phyloP scores from a whole-genome alignment of 2,329 filamentous ascomycete species.

The Fusarium caatingaense region DNA sequence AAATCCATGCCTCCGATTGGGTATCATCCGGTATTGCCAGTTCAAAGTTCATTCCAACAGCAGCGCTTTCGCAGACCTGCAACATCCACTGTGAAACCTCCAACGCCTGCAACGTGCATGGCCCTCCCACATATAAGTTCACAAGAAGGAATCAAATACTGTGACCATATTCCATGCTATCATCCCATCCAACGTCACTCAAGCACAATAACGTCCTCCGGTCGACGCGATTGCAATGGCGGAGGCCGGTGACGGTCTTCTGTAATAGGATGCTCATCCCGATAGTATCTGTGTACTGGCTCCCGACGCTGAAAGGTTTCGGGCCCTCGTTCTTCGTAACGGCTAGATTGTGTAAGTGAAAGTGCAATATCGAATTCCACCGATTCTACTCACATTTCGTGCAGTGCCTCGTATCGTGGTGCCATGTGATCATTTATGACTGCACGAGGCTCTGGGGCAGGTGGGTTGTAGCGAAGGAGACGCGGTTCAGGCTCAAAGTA shows the following conservation, averaged over 20 bases:
- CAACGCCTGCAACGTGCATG: conserved; percentile 26
- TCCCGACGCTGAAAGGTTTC: conserved; percentile 20
- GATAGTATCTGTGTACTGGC: conserved; percentile 33
- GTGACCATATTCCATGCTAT: neutral
- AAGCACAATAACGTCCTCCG: conserved; percentile 49
- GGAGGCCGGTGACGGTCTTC: conserved; percentile 33
- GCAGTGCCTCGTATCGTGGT: conserved; percentile 33
- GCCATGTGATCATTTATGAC: conserved; percentile 19
- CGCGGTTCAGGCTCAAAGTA: conserved; percentile 16
- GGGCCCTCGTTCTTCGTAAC: conserved; percentile 19
- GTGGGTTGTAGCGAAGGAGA: conserved; percentile 15
- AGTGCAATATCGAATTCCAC: neutral
- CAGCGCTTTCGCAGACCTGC: conserved; percentile 11
- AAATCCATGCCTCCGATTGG: conserved; percentile 31
- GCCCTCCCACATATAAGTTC: neutral
- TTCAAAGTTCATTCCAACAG: conserved; percentile 19
- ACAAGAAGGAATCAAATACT: neutral
- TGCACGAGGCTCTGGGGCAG: conserved; percentile 26
- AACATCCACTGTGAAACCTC: conserved; percentile 22
- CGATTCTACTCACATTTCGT: conserved; percentile 42
- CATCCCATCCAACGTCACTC: conserved; percentile 39
- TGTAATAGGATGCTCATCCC: conserved; percentile 16
- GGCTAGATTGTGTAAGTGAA: conserved; percentile 36
- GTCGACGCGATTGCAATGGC: conserved; percentile 37
- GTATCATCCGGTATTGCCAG: conserved; percentile 41